Base-by-base conservation (phyloP, 306 rosid genomes). In the Lotus japonicus region DNA sequence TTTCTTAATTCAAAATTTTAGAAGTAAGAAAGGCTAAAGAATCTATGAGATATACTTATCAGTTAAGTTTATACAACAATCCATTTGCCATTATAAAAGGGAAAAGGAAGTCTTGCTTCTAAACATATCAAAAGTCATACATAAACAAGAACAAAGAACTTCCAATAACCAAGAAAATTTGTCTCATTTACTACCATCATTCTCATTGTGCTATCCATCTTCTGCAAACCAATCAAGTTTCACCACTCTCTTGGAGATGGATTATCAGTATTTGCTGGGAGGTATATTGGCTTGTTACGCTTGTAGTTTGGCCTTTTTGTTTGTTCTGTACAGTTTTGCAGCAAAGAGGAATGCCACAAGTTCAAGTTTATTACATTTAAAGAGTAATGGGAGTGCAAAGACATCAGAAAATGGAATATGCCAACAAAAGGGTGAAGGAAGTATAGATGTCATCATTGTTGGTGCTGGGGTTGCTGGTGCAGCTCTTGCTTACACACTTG, bases 391-490 rank as follows among this genome's bases (percentile, higher is more conserved):
- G 11, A 44, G 16, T 56, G 60, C 35, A n/a, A 48, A 69, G 58
- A 49, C n/a, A 35, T 67, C 78, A 61, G 64, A 64, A 45, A 79
- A 81, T 70, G 78, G 78, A 35, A 28, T 1, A 49, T 66, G 2
- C 11, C 31, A 16, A 44, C 66, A 75, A 9, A 83, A 77, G 17
- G 56, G 7, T 71, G 41, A 6, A 66, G 74, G 36, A 65, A 53
- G 33, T 18, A 11, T 51, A 0, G 85, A 81, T 3, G 57, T 81
- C 36, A 72, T 81, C 70, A 56, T 81, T 72, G 85, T 81, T 10
- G 85, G 85, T 68, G 85, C 85, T 63, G 85, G 85, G 0, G 85
- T 81, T 77, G 85, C 82, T 50, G 85, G 85, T 68, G 68, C 85
- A 10, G 82, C 85, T 14, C 85, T 81, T 73, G 82, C 85, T 58